Evolutionary conservation across 371 early-diverging fungal genomes (phyloP).

Genomic region (Lichtheimia ramosa): DNA sequence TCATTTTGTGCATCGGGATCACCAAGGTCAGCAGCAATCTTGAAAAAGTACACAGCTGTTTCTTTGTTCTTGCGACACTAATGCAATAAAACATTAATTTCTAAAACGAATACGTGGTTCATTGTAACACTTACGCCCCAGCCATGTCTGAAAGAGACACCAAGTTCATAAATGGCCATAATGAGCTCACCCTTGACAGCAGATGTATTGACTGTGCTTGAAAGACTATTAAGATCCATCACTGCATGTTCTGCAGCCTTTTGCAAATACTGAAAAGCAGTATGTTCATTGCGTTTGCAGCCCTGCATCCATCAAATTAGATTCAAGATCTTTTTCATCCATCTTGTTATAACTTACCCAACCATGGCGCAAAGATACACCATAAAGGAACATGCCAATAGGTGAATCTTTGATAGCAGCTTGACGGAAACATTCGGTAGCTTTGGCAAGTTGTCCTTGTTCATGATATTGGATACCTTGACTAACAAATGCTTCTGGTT

Average conservation of each 20-base stretch:
- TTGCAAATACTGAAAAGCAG: conserved; percentile 78
- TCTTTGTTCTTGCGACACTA: conserved; percentile 65
- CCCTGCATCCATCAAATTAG: conserved; percentile 40
- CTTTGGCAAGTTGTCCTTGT: conserved; percentile 59
- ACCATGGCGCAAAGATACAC: conserved; percentile 75
- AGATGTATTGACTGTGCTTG: conserved; percentile 26
- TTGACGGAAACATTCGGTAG: conserved; percentile 68
- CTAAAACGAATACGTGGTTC: not conserved
- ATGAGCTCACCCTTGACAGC: conserved; percentile 51
- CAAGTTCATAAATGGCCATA: conserved; percentile 86
- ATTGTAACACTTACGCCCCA: conserved; percentile 71
- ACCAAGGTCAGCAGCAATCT: conserved; percentile 84
- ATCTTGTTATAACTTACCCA: conserved; percentile 40
- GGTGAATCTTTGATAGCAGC: conserved; percentile 64
- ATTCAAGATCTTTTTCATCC: not conserved
- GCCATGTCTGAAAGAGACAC: conserved; percentile 80
- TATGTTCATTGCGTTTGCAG: conserved; percentile 60
- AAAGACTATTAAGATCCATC: conserved; percentile 51
- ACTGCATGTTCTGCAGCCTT: conserved; percentile 78
- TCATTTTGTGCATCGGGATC: conserved; percentile 87
- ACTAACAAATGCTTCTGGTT: conserved; percentile 23
- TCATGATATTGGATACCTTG: conserved; percentile 63
- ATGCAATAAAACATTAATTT: not conserved
- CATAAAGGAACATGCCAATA: conserved; percentile 78
- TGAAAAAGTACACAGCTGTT: conserved; percentile 83